Evolutionary conservation across 345 rosid species (phyloP).

Genomic region (Streptanthus diversifolius): DNA sequence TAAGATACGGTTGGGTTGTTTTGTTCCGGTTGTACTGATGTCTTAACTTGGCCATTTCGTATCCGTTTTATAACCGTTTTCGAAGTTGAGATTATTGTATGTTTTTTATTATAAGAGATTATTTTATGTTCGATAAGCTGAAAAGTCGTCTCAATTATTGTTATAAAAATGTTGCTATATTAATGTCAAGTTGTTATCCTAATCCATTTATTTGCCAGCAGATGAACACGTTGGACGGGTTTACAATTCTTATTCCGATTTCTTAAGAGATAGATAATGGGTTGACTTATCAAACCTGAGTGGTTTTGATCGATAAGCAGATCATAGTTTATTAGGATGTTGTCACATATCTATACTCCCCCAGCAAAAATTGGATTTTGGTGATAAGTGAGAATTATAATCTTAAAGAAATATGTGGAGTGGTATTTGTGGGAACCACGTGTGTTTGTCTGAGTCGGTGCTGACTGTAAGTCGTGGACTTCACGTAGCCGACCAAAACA

Average conservation of each 20-base stretch:
- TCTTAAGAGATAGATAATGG: constrained; percentile 14
- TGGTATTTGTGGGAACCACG: constrained; percentile 31
- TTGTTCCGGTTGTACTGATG: constrained; percentile 17
- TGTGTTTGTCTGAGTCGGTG: constrained; percentile 23
- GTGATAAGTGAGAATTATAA: constrained; percentile 7
- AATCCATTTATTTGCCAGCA: constrained; percentile 25
- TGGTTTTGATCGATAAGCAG: constrained; percentile 27
- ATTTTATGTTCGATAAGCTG: constrained; percentile 11
- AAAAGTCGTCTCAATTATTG: constrained; percentile 21
- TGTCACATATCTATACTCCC: neutral
- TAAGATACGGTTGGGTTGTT: constrained; percentile 21
- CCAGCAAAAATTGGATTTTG: neutral
- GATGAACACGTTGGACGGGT: constrained; percentile 13
- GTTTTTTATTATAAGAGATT: neutral
- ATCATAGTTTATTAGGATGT: constrained; percentile 8
- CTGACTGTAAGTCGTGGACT: constrained; percentile 26
- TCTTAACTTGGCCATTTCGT: constrained; percentile 27
- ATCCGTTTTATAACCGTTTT: constrained; percentile 24
- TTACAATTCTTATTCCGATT: neutral
- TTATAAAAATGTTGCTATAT: neutral
- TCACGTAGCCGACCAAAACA: constrained; percentile 23
- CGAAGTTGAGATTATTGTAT: constrained; percentile 4
- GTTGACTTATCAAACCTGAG: constrained; percentile 20
- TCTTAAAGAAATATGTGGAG: neutral
- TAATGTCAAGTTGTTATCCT: constrained; percentile 21